Base-by-base conservation (phyloP, 1,284 basidiomycete species). In the Austroboletus niveus region DNA sequence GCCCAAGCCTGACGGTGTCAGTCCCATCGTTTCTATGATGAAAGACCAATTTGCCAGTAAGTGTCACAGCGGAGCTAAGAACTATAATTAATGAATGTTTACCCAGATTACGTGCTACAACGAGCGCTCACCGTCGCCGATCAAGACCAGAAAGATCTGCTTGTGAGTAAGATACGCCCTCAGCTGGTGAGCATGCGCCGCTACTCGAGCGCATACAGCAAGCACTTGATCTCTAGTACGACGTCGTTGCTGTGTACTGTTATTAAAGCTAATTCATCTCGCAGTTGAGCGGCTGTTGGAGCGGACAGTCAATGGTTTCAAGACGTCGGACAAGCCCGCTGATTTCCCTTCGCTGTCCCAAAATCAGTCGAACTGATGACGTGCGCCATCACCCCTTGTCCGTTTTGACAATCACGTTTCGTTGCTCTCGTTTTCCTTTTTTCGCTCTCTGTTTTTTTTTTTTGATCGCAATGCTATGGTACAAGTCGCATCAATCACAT, bases 41-140 rank as follows among this genome's bases (percentile, higher is more conserved):
- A 92, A 90, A 73, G 92, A 96, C 65, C 89, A 92, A 62, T 96
- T 82, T 70, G 92, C 87, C 30, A 95, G 89, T 92, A 61, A 61
- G 89, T 79, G 17, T 4, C 22, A 27, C 17, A 38, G 29, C n/a
- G 6, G 22, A 49, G 36, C 42, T 53, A 1, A 10, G 4, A 35
- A 42, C n/a, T n/a, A 35, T 53, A 49, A 32, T 41, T 46, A 46
- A 47, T 47, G 45, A 2, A 50, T 45, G 31, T 24, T 7, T 57
- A 40, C 47, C 6, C 52, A 91, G 89, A 92, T 67, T 92, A 92
- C 64, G 89, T 92, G 52, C 76, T 92, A 38, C 90, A 93, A 65
- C 80, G 85, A 22, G 88, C 89, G 2, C 72, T 92, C 45, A 73
- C 72, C 29, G 79, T 87, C n/a, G 85, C 80, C 4, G 85, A 87